These are phyloP conservation scores for Schizophyllum commune DNA, from an alignment of 1,284 basidiomycete species.

Conservation along the genomic window DNA sequence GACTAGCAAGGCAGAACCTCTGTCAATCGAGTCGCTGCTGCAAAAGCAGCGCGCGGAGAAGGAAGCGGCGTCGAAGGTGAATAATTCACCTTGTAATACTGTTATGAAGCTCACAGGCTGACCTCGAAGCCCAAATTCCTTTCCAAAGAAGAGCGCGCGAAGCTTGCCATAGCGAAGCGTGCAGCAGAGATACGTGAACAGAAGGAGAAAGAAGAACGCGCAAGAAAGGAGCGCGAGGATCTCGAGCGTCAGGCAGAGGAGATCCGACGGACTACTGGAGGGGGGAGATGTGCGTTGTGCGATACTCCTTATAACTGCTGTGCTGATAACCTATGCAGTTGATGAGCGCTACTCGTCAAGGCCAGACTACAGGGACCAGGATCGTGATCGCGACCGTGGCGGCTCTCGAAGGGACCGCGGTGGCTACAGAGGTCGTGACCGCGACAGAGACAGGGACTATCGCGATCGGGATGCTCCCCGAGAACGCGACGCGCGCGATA, in stretches of 20 bases:
- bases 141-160: conserved; percentile 82
- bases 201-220: conserved; percentile 51
- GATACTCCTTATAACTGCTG: conserved; percentile 17
- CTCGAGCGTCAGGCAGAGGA: conserved; percentile 74
- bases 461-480: conserved; percentile 15
- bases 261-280: conserved; percentile 33
- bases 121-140: conserved; percentile 76
- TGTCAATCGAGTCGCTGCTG: conserved; percentile 80
- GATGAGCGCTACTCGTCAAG: conserved; percentile 33
- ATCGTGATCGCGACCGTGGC: conserved; percentile 39
- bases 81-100: conserved; percentile 10
- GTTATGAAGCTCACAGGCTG: not conserved
- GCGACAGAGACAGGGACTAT: conserved; percentile 21
- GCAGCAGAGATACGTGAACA: conserved; percentile 68
- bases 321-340: conserved; percentile 21
- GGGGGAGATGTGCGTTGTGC: conserved; percentile 4
- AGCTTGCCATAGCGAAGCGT: conserved; percentile 82
- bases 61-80: conserved; percentile 82
- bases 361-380: conserved; percentile 47
- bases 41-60: conserved; percentile 83
- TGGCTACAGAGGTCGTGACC: conserved; percentile 19
- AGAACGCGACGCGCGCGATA: conserved; percentile 26
- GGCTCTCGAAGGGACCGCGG: conserved; percentile 19
- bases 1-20: conserved; percentile 35
- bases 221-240: conserved; percentile 50